A percentile compares a stretch with the other conserved stretches of the same genome.
Evolutionary conservation across 208 protist species (phyloP).

Genomic region (Leishmania arabica): DNA sequence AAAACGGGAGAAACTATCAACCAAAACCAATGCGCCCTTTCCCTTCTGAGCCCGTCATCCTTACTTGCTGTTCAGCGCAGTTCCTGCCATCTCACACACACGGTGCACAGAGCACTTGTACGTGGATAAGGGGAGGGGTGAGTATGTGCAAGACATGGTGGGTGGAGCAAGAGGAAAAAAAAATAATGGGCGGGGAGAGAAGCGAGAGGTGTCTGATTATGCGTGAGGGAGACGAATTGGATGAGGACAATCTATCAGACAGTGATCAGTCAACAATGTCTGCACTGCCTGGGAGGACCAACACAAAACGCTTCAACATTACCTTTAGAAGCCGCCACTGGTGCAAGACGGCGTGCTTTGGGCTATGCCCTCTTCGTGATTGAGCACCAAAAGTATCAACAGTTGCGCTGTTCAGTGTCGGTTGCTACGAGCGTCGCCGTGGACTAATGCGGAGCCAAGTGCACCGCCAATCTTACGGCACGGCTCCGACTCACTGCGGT

Average conservation of each 20-base stretch:
- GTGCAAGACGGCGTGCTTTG: not conserved
- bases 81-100: not conserved
- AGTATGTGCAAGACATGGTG: not conserved
- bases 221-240: not conserved
- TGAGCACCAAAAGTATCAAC: no score
- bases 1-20: not conserved
- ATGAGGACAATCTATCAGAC: not conserved
- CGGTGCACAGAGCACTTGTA: not conserved
- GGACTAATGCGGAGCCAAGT: not conserved
- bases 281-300: not conserved
- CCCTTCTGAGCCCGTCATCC: not conserved
- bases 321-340: not conserved
- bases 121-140: not conserved
- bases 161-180: not conserved
- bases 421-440: not conserved
- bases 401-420: not conserved
- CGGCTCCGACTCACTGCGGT: constrained; percentile 1
- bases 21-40: not conserved
- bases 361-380: not conserved
- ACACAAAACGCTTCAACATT: not conserved
- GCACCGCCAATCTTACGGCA: not conserved
- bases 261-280: not conserved
- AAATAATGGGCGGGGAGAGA: not conserved
- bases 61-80: not conserved
- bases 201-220: not conserved